phyloP scores from a whole-genome alignment of 176 grass and related monocot species.

The Carex littledalei region DNA sequence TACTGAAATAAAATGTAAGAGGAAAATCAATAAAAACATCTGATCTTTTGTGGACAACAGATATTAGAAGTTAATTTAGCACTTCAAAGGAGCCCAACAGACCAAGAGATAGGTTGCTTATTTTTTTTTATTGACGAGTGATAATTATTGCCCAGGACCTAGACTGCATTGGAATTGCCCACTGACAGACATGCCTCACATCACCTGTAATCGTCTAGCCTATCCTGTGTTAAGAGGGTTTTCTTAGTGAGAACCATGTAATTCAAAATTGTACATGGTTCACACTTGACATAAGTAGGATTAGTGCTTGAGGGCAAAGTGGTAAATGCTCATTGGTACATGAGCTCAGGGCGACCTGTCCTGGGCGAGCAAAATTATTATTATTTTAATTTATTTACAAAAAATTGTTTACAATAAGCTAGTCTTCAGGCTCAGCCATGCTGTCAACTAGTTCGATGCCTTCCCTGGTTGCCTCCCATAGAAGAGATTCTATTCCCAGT shows the following conservation, averaged over 20 bases:
- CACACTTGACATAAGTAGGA: background rate
- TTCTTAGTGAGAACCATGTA: background rate
- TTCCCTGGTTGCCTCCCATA: conserved; percentile 74
- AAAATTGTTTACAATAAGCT: background rate
- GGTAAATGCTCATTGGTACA: conserved; percentile 11
- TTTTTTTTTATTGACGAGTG: background rate
- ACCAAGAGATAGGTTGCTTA: background rate
- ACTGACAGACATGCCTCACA: background rate
- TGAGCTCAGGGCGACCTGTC: conserved; percentile 30
- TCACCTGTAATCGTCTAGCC: background rate
- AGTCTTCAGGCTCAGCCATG: conserved; percentile 50
- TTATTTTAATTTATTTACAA: conserved; percentile 7
- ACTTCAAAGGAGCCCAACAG: conserved; percentile 1
- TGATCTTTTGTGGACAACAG: background rate
- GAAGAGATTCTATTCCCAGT: conserved; percentile 72
- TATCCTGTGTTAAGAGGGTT: background rate
- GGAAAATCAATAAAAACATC: background rate
- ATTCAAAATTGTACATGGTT: background rate
- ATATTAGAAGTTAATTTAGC: background rate
- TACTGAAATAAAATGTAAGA: background rate
- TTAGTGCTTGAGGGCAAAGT: background rate
- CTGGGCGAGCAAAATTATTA: background rate
- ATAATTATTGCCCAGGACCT: background rate
- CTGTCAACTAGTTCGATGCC: conserved; percentile 50
- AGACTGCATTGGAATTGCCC: background rate